Base-by-base conservation (phyloP, 75 land plant genomes). In the Chamaecyparis obtusa region DNA sequence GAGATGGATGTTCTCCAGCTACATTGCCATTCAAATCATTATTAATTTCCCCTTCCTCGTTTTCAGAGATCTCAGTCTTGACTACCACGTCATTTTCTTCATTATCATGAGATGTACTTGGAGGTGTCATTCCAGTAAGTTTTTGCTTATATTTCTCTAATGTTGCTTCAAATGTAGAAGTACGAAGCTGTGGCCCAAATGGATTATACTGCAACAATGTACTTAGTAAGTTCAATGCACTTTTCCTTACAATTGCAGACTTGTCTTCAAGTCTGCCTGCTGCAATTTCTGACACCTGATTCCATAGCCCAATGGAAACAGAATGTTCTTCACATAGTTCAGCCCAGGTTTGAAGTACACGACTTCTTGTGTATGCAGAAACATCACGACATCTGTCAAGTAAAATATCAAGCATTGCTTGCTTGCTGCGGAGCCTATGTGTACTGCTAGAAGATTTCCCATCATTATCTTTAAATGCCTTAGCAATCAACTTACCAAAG, bases 201-300 rank as follows among this genome's bases (percentile, higher is more conserved):
- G 99, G 99, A 85, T 98, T 98, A 75, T 95, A 96, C 86, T 98
- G 95, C 83, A 98, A 86, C 90, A 98, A 92, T 55, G 95, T 95
- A 84, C 95, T 89, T 9, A 98, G 94, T 84, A 98, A 85, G 82
- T 97, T 93, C 39, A 97, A 86, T 56, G 99, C 99, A 89, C 96
- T 94, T 87, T 98, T 98, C 82, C 99, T 90, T 49, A 98, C 99
- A 44, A 96, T 87, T 72, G 97, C 94, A 88, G 93, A 92, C 86
- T 98, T 98, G 88, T 98, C 99, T 87, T 97, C 99, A 88, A 98
- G 91, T 44, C 99, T 91, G 27, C 99, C 99, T 79, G 96, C 94
- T 84, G 99, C 99, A 86, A 97, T 87, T 9, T 83, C 88, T 2
- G 99, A 96, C 85, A 98, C 95, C 83, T 94, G 93, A 89, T 98